These are phyloP conservation scores for Pelagomonas calceolata DNA, from an alignment of 108 stramenopile species.

Conservation along the genomic window DNA sequence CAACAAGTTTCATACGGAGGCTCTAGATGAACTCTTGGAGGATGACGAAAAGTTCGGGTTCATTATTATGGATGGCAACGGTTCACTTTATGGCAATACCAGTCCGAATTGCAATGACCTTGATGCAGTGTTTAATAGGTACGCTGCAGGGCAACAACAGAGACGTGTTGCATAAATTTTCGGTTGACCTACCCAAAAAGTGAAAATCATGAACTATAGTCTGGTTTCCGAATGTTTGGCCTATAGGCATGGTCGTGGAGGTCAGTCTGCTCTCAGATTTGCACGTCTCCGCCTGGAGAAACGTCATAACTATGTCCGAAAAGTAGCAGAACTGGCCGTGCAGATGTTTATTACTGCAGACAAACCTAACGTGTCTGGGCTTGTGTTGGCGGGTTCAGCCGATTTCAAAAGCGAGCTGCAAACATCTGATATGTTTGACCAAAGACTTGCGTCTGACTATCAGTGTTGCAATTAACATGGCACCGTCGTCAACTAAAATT, in stretches of 20 bases:
- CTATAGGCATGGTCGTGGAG: conserved; percentile 57
- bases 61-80: conserved; percentile 99
- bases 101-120: too few relatives aligned
- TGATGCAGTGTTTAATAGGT: too few relatives aligned
- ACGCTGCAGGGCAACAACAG: conserved; percentile 81
- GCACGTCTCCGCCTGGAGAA: conserved; percentile 96
- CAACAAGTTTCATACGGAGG: conserved; percentile 96
- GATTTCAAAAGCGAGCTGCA: conserved; percentile 94
- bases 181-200: conserved; percentile 98
- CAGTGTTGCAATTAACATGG: too few relatives aligned
- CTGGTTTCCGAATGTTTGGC: too few relatives aligned
- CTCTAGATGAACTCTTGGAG: conserved; percentile 89
- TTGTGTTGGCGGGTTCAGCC: conserved; percentile 92
- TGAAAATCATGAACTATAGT: conserved; percentile 40
- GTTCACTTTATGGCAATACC: conserved; percentile 90
- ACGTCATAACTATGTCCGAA: conserved; percentile 97
- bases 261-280: conserved; percentile 98
- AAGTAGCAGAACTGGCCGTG: conserved; percentile 92
- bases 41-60: conserved; percentile 97
- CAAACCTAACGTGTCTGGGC: conserved; percentile 85
- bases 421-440: conserved; percentile 2
- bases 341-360: conserved; percentile 92
- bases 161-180: conserved; percentile 92
- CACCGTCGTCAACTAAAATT: too few relatives aligned
- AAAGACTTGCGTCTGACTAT: neutral